Evolutionary conservation across 306 rosid genomes (phyloP).

Genomic region (Cicer cuneatum): DNA sequence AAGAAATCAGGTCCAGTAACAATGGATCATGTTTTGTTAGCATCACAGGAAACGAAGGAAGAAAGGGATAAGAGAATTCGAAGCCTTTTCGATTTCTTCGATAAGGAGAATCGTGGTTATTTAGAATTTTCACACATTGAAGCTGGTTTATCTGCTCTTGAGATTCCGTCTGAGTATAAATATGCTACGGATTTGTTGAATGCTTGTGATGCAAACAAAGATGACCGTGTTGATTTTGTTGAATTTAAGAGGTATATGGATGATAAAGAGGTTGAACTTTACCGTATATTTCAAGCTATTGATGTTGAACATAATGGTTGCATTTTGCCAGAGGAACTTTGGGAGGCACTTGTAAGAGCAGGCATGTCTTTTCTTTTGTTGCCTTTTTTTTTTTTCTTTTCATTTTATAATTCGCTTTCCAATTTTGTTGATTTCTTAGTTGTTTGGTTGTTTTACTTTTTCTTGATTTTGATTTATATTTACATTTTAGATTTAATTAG

Average conservation of each 20-base stretch:
- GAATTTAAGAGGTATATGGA: constrained; percentile 92
- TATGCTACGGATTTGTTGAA: constrained; percentile 81
- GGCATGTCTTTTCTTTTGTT: constrained; percentile 51
- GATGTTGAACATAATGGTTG: constrained; percentile 92
- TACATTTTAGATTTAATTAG: neutral
- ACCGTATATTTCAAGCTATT: constrained; percentile 88
- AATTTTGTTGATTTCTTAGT: constrained; percentile 13
- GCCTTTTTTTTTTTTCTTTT: neutral
- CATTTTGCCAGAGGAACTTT: constrained; percentile 93
- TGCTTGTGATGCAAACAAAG: constrained; percentile 79
- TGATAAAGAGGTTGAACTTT: constrained; percentile 91
- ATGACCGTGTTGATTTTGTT: constrained; percentile 73
- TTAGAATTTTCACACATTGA: constrained; percentile 76
- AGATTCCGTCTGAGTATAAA: constrained; percentile 83
- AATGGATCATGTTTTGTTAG: constrained; percentile 87
- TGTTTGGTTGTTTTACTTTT: constrained; percentile 34
- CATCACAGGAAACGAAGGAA: constrained; percentile 84
- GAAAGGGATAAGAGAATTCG: constrained; percentile 71
- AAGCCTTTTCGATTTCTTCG: constrained; percentile 76
- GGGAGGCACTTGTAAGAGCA: constrained; percentile 91
- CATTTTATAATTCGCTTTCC: neutral
- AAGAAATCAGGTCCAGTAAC: constrained; percentile 72
- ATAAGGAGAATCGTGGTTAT: constrained; percentile 67
- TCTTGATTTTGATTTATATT: constrained; percentile 29
- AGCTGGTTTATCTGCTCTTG: constrained; percentile 80